These are phyloP conservation scores for Colletotrichum sp. DNA, from an alignment of 2,329 filamentous ascomycete genomes.

Conservation along the genomic window DNA sequence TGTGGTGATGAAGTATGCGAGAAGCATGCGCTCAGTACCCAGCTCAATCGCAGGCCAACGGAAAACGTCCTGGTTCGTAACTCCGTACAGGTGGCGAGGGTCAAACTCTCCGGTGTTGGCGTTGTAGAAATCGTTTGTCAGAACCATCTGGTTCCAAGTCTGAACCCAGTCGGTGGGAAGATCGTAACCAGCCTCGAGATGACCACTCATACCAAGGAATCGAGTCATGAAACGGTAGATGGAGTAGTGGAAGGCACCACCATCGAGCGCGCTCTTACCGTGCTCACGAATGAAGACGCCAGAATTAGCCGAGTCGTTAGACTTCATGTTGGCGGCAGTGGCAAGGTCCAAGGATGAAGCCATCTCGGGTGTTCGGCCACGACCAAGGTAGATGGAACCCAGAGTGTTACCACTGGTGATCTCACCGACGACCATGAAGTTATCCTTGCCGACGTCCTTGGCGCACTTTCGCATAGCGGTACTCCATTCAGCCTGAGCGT, in stretches of 20 bases:
- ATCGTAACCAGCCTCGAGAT: constrained; percentile 34
- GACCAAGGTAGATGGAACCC: constrained; percentile 65
- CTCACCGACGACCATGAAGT: constrained; percentile 70
- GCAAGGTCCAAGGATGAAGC: constrained; percentile 20
- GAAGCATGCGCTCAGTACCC: constrained; percentile 61
- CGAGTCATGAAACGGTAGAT: constrained; percentile 33
- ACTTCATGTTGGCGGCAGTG: constrained; percentile 20
- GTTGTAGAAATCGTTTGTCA: constrained; percentile 65
- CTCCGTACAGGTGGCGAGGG: constrained; percentile 68
- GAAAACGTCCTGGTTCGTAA: constrained; percentile 71
- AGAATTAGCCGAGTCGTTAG: constrained; percentile 13
- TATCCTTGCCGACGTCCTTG: constrained; percentile 59
- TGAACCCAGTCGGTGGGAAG: constrained; percentile 44
- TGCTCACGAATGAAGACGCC: constrained; percentile 60
- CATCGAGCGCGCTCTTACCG: constrained; percentile 50
- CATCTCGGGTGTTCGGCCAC: constrained; percentile 53
- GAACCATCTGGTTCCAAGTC: constrained; percentile 61
- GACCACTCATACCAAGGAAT: constrained; percentile 35
- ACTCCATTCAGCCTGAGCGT: constrained; percentile 64
- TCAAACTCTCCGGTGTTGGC: constrained; percentile 66
- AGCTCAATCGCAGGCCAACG: constrained; percentile 65
- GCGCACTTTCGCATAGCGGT: constrained; percentile 63
- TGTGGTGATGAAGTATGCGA: constrained; percentile 64
- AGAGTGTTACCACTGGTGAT: constrained; percentile 67
- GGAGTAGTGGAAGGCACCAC: constrained; percentile 46